Evolutionary conservation across 179 eudicot genomes (phyloP).

Genomic region (Beta lomatogona): DNA sequence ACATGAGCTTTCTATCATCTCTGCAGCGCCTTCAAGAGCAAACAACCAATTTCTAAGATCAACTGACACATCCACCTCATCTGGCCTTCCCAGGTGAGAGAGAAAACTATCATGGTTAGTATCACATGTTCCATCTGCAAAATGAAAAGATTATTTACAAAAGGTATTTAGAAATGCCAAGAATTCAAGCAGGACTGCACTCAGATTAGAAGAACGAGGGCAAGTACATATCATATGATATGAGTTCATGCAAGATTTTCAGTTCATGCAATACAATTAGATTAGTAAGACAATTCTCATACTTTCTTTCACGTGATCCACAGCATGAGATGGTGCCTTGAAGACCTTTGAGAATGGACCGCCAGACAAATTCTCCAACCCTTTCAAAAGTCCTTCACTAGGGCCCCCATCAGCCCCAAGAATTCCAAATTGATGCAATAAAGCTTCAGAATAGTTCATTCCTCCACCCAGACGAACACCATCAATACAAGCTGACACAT

Average conservation of each 20-base stretch:
- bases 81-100: constrained; percentile 74
- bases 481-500: constrained; percentile 73
- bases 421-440: constrained; percentile 87
- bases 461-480: constrained; percentile 97
- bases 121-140: constrained; percentile 58
- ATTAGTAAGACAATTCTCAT: constrained; percentile 25
- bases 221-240: background rate
- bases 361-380: constrained; percentile 64
- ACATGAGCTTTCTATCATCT: constrained; percentile 45
- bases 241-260: background rate
- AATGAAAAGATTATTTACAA: background rate
- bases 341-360: constrained; percentile 85
- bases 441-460: constrained; percentile 80
- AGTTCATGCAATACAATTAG: constrained; percentile 8
- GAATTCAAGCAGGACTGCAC: background rate
- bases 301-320: constrained; percentile 48
- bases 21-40: constrained; percentile 91
- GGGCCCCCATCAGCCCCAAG: constrained; percentile 95
- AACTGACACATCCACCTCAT: constrained; percentile 83
- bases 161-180: background rate
- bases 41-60: constrained; percentile 87
- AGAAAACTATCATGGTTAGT: constrained; percentile 42
- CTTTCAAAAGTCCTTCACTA: constrained; percentile 85
- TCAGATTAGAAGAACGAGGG: background rate
- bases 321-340: constrained; percentile 63